phyloP scores from a whole-genome alignment of 208 protist species.

The Wallacemonas sp. region DNA sequence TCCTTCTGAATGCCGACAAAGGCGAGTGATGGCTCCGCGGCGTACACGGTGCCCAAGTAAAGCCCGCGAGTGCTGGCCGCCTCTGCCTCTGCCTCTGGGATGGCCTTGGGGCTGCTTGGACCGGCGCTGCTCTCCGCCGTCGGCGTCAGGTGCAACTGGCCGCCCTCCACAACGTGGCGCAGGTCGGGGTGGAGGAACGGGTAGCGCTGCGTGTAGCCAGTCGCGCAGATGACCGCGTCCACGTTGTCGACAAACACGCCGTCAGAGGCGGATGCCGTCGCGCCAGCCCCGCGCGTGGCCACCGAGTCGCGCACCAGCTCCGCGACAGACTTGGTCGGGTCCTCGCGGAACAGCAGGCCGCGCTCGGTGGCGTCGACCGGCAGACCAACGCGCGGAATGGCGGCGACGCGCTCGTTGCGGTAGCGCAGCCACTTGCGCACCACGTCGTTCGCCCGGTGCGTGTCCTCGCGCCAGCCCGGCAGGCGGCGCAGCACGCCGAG shows the following conservation, averaged over 20 bases:
- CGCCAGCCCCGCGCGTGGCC: not conserved
- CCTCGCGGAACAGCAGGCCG: conserved; percentile 54
- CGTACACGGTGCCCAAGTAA: conserved; percentile 79
- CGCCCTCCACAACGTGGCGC: conserved; percentile 57
- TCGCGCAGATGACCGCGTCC: conserved; percentile 82
- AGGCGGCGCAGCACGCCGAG: conserved; percentile 29
- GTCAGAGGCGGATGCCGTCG: not conserved
- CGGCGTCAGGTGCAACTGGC: conserved; percentile 18
- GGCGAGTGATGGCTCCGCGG: conserved; percentile 59
- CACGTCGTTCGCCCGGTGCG: conserved; percentile 42
- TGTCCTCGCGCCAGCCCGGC: conserved; percentile 56
- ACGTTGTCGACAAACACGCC: conserved; percentile 70
- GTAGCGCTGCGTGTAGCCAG: conserved; percentile 71
- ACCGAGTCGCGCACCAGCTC: conserved; percentile 29
- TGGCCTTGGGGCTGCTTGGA: not conserved
- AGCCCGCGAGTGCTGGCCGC: conserved; percentile 36
- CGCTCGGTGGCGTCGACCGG: conserved; percentile 35
- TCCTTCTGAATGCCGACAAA: conserved; percentile 81
- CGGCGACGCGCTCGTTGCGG: conserved; percentile 36
- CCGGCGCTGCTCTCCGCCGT: not conserved
- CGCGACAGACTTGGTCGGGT: conserved; percentile 29
- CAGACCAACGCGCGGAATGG: conserved; percentile 41
- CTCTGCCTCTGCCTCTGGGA: not conserved
- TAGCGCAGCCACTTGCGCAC: conserved; percentile 64
- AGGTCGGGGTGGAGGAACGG: conserved; percentile 77